A percentile compares a stretch with the other conserved stretches of the same genome.
phyloP scores from a whole-genome alignment of 306 rosid species.

The Dalbergia cochinchinensis region DNA sequence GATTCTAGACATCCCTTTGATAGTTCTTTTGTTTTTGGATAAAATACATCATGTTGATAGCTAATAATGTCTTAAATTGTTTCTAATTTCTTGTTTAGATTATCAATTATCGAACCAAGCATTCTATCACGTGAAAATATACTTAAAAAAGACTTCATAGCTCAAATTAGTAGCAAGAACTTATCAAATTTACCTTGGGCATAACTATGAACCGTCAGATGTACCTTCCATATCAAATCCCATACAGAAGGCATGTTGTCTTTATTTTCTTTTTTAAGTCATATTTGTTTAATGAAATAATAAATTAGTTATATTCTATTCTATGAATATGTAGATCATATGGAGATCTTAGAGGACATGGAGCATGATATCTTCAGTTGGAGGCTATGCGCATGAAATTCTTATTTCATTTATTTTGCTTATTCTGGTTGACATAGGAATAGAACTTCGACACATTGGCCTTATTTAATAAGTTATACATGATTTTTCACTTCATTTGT shows the following conservation, averaged over 20 bases:
- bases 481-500: no score
- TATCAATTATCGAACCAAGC: constrained; percentile 25
- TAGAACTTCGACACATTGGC: no score
- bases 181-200: constrained; percentile 81
- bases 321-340: no score
- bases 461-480: no score
- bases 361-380: no score
- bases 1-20: constrained; percentile 20
- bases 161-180: constrained; percentile 22
- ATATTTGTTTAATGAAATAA: no score
- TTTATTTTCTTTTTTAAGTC: no score
- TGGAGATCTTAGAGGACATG: no score
- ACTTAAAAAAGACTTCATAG: not conserved
- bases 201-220: constrained; percentile 87
- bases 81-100: constrained; percentile 29
- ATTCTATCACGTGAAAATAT: constrained; percentile 25
- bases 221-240: constrained; percentile 89
- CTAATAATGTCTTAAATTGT: constrained; percentile 24
- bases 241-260: constrained; percentile 98
- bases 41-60: constrained; percentile 18
- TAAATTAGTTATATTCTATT: no score
- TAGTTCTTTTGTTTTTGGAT: constrained; percentile 6
- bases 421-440: no score
- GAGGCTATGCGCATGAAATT: no score
- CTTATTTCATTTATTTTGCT: no score